Conservation (phyloP, 345 rosid species). For the Cardiospermum halicacabum region DNA sequence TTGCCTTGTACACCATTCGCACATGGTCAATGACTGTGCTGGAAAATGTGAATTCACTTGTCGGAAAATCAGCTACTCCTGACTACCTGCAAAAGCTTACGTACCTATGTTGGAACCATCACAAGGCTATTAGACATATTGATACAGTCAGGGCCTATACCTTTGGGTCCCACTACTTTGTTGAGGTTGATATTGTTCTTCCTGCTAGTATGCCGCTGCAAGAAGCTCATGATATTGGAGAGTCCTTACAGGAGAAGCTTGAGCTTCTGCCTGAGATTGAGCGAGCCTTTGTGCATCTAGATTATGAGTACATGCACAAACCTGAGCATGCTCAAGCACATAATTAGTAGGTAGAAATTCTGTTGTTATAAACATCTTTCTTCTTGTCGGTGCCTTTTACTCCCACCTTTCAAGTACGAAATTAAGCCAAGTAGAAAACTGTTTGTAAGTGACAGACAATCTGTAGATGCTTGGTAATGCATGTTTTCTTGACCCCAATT, state of each 20-base stretch:
- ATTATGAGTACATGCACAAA: conserved; percentile 88
- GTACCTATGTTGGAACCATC: conserved; percentile 97
- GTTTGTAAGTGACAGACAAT: not conserved
- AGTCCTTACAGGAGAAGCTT: conserved; percentile 84
- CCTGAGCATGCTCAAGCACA: conserved; percentile 85
- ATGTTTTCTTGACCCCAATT: not conserved
- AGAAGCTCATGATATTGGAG: conserved; percentile 94
- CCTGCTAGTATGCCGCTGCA: conserved; percentile 86
- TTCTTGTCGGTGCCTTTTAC: conserved; percentile 10
- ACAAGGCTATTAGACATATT: conserved; percentile 75
- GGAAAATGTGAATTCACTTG: conserved; percentile 91
- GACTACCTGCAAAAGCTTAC: conserved; percentile 88
- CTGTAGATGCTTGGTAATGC: not conserved
- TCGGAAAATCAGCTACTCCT: conserved; percentile 84
- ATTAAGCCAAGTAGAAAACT: not conserved
- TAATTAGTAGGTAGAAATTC: conserved; percentile 16
- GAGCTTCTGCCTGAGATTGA: conserved; percentile 85
- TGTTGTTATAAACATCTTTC: not conserved
- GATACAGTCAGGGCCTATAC: conserved; percentile 97
- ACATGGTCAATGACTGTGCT: conserved; percentile 97
- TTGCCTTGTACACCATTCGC: conserved; percentile 90
- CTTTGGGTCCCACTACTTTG: conserved; percentile 97
- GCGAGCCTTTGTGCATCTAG: conserved; percentile 96
- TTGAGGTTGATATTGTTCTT: conserved; percentile 92
- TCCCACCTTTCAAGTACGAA: conserved; percentile 3